These are phyloP conservation scores for Agrocybe chaxingu DNA, from an alignment of 768 basidiomycete genomes.

Conservation along the genomic window DNA sequence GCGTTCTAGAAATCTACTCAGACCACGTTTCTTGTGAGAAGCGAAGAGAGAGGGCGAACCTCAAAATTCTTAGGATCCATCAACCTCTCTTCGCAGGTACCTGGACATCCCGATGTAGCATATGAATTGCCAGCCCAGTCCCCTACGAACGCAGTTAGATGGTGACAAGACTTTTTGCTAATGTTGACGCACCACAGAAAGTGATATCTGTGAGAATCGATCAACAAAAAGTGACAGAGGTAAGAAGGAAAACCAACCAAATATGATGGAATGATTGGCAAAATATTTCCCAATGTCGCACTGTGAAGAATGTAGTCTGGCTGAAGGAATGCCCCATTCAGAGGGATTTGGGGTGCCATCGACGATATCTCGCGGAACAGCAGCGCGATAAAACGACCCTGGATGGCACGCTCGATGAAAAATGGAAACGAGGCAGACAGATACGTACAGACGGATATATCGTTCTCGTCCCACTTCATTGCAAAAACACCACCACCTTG, in stretches of 20 bases:
- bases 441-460: constrained; percentile 73
- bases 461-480: constrained; percentile 83
- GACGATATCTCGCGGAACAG: constrained; percentile 65
- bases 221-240: constrained; percentile 1
- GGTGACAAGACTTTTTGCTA: background rate
- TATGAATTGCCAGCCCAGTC: constrained; percentile 88
- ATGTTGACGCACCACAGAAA: constrained; percentile 58
- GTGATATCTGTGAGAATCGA: constrained; percentile 60
- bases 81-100: constrained; percentile 61
- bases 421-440: background rate
- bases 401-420: background rate
- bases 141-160: constrained; percentile 32
- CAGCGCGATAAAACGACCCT: constrained; percentile 85
- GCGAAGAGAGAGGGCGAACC: constrained; percentile 35
- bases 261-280: constrained; percentile 68
- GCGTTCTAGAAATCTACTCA: constrained; percentile 52
- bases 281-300: constrained; percentile 65
- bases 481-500: constrained; percentile 83
- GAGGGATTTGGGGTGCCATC: constrained; percentile 61
- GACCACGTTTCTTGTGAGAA: background rate
- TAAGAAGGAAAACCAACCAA: constrained; percentile 50
- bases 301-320: constrained; percentile 45
- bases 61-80: constrained; percentile 72
- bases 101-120: constrained; percentile 69
- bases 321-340: constrained; percentile 68